Evolutionary conservation across 78 protist genomes (phyloP), one percentile per base, ranked within the genome.

Genomic region (Dictyostelium intermedium): DNA sequence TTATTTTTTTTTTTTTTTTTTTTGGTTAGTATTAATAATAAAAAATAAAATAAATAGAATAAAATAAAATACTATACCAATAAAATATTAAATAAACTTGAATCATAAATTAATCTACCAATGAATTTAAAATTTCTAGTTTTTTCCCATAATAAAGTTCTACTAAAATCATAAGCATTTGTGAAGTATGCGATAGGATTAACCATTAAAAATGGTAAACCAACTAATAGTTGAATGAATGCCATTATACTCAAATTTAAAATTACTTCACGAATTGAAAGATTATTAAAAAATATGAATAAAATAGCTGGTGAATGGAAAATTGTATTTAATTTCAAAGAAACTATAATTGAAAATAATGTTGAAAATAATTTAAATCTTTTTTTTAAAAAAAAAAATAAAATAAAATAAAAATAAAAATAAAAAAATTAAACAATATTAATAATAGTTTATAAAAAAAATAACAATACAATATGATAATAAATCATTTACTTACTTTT

Each of bases 111-210:
- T 23, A 74, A 25, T 63, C 93, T 56, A 20, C 96, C 96, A 84
- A 94, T 92, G 61, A 94, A 94, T 63, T 94, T 94, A 23, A 53
- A 94, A 43, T 84, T 94, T 78, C 96, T 83, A 18, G 96, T 91
- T 60, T 94, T 94, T 41, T 94, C 96, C 96, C 96, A 94, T 43
- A 94, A 56, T 37, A 94, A 53, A 39, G 96, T 94, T 80, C 96
- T 82, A 18, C 61, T 47, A 6, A 94, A 43, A 78, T 94, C 96
- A 39, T 87, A 94, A 3, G 96, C 96, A 5, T 77, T 91, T 10
- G 84, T 20, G 20, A 94, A 3, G 37, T 94, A 94, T 5, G 91
- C 94, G 3, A 60, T 1, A 18, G 83, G 73, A 63, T 91, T 91
- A 2, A 87, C 60, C 43, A 87, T 18, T 25, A 94, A 41, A 41